Evolutionary conservation across 2,329 filamentous ascomycete genomes (phyloP), one percentile per base, ranked within the genome.

Genomic region (Sordariomycetes sp.): DNA sequence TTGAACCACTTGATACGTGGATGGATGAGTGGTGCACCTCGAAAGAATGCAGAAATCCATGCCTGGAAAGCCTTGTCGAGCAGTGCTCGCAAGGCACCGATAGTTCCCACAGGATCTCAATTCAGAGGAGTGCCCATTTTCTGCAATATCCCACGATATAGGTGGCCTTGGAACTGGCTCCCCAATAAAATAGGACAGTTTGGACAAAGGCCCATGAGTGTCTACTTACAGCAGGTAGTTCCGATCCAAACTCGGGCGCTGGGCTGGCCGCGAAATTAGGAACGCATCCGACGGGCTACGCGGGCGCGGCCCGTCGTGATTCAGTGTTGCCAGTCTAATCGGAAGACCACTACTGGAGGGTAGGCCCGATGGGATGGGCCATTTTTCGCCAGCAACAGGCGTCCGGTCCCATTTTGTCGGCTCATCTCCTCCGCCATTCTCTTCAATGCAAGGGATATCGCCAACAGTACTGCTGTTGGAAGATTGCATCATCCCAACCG

Each of bases 401-500:
- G 34, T 34, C 17, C 20, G 35, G 22, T 50, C 25, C 54, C 42
- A 56, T 53, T 25, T 56, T 39, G 28, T 34, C 20, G 10, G 5
- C 25, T 56, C 48, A 24, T 54, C 56, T 36, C 56, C 62, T 13
- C 65, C 67, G 48, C 69, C 60, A 58, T 67, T 72, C 22, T 68
- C 65, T 55, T 76, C 73, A 20, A 70, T 62, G 3, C 66, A 63
- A 5, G 70, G 68, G 45, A 72, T 65, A 52, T 77, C 73, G 24
- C 68, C 65, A 22, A 69, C 60, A 5, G 68, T 65, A 22, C 69
- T 60, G 6, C 69, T 64, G 15, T 64, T 65, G 48, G 70, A 63
- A 13, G 67, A 64, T 58, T 71, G 69, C 8, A 69, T 65, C 10
- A 73, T 73, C 55, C 74, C 73, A 24, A 76, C 69, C 0, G 77